phyloP scores from a whole-genome alignment of 768 basidiomycete species.

The Suillus bovinus region DNA sequence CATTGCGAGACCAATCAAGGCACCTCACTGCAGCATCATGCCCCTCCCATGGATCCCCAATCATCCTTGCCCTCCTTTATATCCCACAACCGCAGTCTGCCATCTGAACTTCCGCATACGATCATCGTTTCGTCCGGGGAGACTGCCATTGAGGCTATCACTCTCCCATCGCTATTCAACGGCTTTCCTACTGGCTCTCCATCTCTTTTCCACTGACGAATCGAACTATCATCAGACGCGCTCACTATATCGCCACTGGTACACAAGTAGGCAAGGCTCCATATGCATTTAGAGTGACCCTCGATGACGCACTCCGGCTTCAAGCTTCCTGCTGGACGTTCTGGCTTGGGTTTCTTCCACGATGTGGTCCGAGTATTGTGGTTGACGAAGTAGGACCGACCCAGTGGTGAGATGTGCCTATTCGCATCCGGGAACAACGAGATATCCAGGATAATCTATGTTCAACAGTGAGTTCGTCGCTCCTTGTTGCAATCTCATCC shows the following conservation, averaged over 20 bases:
- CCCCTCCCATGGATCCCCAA: not conserved
- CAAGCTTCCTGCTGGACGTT: not conserved
- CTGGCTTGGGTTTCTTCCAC: not conserved
- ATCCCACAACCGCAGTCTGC: not conserved
- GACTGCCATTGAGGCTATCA: not conserved
- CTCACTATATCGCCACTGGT: not conserved
- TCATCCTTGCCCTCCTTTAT: not conserved
- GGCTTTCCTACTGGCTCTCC: not conserved
- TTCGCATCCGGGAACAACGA: not conserved
- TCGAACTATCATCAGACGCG: not conserved
- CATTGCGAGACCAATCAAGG: not conserved
- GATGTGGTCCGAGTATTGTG: not conserved
- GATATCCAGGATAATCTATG: not conserved
- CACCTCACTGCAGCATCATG: not conserved
- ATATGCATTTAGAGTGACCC: not conserved
- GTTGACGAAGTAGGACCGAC: not conserved
- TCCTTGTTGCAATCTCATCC: too few species aligned
- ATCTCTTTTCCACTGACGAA: not conserved
- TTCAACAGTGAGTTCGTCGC: too few species aligned
- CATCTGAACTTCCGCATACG: not conserved
- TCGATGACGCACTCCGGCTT: not conserved
- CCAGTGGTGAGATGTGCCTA: not conserved
- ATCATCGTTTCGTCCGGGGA: not conserved
- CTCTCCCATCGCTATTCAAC: not conserved
- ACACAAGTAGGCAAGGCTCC: not conserved